Percentiles rank a stretch among this genome's conserved stretches.
Conservation (phyloP, 2,329 filamentous ascomycete species). For the Hypoxylon sp. region DNA sequence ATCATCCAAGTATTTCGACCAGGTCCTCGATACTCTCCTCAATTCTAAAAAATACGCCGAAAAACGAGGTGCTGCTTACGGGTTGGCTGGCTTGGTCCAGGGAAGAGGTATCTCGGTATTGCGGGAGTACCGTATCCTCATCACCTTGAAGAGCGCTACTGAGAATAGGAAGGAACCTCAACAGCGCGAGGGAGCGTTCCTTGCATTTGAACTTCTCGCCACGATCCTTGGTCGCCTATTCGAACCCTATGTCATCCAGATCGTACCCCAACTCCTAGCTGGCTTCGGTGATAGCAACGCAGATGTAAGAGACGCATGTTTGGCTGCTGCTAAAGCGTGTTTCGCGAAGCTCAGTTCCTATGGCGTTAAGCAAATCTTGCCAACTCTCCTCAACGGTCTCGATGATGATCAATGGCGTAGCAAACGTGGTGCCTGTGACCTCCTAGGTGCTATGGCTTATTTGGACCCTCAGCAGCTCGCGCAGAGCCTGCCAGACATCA, state of each 20-base stretch:
- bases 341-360: constrained; percentile 95
- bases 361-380: constrained; percentile 94
- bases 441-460: constrained; percentile 98
- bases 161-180: constrained; percentile 96
- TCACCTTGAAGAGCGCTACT: constrained; percentile 82
- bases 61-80: constrained; percentile 94
- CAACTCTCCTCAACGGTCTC: constrained; percentile 89
- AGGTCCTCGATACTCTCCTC: constrained; percentile 85
- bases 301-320: constrained; percentile 92
- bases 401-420: constrained; percentile 98
- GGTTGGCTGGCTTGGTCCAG: constrained; percentile 88
- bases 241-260: constrained; percentile 96
- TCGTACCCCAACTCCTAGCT: constrained; percentile 89
- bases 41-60: constrained; percentile 92
- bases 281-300: constrained; percentile 91
- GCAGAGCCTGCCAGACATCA: constrained; percentile 93
- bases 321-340: constrained; percentile 93
- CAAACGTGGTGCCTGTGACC: constrained; percentile 97
- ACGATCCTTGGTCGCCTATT: constrained; percentile 89
- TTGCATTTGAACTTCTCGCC: constrained; percentile 92
- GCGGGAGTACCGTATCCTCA: constrained; percentile 88
- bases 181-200: constrained; percentile 87
- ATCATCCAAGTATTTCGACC: constrained; percentile 82
- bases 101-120: constrained; percentile 89
- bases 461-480: constrained; percentile 96